Percentiles rank a stretch among this genome's conserved stretches.
Evolutionary conservation across 2,329 filamentous ascomycete genomes (phyloP).

Genomic region (Trichoderma harzianum): DNA sequence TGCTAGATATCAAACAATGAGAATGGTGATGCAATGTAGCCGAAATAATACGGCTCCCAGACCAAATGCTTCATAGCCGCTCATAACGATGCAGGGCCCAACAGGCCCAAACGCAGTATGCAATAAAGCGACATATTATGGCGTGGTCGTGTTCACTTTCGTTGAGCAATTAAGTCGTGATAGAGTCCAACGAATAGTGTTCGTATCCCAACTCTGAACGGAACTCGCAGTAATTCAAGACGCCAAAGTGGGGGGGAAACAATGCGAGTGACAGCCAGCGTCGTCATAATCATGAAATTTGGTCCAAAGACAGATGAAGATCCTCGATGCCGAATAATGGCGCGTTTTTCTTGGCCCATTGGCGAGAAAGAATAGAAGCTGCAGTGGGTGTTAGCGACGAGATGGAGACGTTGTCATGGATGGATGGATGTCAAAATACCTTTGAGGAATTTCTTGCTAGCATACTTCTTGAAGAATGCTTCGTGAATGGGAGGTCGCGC

Average conservation of each 20-base stretch:
- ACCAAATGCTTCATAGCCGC: constrained; percentile 23
- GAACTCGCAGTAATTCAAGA: constrained; percentile 19
- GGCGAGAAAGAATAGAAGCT: constrained; percentile 88
- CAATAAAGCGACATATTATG: constrained; percentile 20
- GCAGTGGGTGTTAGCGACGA: background rate
- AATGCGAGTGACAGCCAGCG: constrained; percentile 6
- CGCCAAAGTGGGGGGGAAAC: background rate
- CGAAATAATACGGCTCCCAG: constrained; percentile 17
- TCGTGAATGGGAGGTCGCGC: constrained; percentile 87
- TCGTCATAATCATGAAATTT: constrained; percentile 35
- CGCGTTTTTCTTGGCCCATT: constrained; percentile 86
- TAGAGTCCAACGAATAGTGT: constrained; percentile 28
- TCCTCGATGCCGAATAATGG: constrained; percentile 53
- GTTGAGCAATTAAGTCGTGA: constrained; percentile 28
- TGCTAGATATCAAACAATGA: constrained; percentile 28
- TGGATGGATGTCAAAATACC: constrained; percentile 55
- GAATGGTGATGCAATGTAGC: constrained; percentile 29
- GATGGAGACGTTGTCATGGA: background rate
- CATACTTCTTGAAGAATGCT: constrained; percentile 99
- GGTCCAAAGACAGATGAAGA: constrained; percentile 48
- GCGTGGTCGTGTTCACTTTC: constrained; percentile 35
- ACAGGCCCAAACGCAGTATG: constrained; percentile 14
- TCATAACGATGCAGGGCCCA: constrained; percentile 24
- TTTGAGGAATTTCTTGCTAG: constrained; percentile 98
- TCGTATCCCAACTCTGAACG: constrained; percentile 29